These are phyloP conservation scores for Passiflora organensis DNA, from an alignment of 345 rosid genomes.

Conservation along the genomic window DNA sequence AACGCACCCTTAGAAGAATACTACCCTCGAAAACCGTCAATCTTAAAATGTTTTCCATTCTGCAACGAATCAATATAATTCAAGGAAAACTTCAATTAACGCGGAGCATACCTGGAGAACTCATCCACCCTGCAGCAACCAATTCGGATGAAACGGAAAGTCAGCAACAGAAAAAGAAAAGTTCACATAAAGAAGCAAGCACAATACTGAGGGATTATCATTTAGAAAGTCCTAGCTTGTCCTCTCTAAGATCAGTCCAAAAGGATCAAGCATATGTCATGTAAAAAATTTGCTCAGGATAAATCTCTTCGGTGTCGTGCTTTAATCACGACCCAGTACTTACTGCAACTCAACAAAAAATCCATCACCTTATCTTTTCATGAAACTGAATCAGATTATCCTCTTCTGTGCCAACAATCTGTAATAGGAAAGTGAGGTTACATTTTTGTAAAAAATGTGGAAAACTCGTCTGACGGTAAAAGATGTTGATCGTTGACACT, in stretches of 20 bases:
- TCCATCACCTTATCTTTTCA: conserved; percentile 80
- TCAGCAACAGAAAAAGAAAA: conserved; percentile 15
- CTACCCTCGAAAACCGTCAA: no score
- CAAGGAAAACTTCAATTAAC: no score
- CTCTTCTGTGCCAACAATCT: conserved; percentile 92
- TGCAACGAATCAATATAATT: no score
- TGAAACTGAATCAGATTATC: conserved; percentile 77
- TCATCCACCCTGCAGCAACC: conserved; percentile 74
- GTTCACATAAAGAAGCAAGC: conserved; percentile 18
- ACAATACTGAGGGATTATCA: conserved; percentile 14
- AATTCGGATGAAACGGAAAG: conserved; percentile 24
- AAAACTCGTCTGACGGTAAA: not conserved
- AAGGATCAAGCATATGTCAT: not conserved
- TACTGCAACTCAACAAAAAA: conserved; percentile 11
- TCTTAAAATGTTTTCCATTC: no score
- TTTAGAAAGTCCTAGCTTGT: not conserved
- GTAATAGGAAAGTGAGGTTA: conserved; percentile 12
- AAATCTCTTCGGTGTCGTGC: conserved; percentile 11
- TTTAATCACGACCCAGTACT: not conserved
- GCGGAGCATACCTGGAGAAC: conserved; percentile 64
- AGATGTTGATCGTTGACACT: not conserved
- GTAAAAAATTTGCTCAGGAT: not conserved
- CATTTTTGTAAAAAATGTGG: no score
- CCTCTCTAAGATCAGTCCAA: not conserved
- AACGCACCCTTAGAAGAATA: no score